Evolutionary conservation across 495 filamentous ascomycete genomes (phyloP).

Genomic region (Paragyromitra xinjiangensis): DNA sequence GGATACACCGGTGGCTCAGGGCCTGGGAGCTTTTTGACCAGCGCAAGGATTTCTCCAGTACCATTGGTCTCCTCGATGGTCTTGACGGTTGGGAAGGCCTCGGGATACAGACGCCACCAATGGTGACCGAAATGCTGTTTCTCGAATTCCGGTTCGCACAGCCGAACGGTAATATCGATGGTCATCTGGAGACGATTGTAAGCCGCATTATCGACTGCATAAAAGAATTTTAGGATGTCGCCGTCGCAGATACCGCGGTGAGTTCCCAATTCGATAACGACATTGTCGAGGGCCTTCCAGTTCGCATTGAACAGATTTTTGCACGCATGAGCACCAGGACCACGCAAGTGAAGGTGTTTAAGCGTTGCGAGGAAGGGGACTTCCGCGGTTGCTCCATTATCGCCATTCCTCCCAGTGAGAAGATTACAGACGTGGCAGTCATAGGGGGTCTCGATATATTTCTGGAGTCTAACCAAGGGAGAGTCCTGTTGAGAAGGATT

Average conservation of each 20-base stretch:
- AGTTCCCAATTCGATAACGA: conserved; percentile 40
- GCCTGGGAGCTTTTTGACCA: conserved; percentile 9
- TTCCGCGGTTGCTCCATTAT: background rate
- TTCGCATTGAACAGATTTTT: conserved; percentile 13
- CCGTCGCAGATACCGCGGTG: conserved; percentile 34
- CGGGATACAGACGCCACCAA: conserved; percentile 14
- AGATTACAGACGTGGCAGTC: conserved; percentile 41
- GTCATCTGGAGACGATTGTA: background rate
- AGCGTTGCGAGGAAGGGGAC: conserved; percentile 32
- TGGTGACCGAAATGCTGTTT: conserved; percentile 10
- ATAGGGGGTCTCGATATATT: conserved; percentile 7
- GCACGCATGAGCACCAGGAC: conserved; percentile 44
- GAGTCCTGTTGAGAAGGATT: background rate
- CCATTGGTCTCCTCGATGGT: conserved; percentile 7
- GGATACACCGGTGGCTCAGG: background rate
- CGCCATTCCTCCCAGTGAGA: conserved; percentile 24
- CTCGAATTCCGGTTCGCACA: conserved; percentile 16
- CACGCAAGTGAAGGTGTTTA: conserved; percentile 45
- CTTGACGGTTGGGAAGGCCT: background rate
- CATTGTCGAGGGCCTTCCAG: conserved; percentile 24
- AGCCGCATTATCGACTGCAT: background rate
- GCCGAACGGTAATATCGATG: conserved; percentile 15
- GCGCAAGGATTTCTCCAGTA: background rate
- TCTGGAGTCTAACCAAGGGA: conserved; percentile 5
- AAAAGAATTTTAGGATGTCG: background rate